phyloP scores from a whole-genome alignment of 2,329 filamentous ascomycete genomes.

The Colletotrichum sp. region DNA sequence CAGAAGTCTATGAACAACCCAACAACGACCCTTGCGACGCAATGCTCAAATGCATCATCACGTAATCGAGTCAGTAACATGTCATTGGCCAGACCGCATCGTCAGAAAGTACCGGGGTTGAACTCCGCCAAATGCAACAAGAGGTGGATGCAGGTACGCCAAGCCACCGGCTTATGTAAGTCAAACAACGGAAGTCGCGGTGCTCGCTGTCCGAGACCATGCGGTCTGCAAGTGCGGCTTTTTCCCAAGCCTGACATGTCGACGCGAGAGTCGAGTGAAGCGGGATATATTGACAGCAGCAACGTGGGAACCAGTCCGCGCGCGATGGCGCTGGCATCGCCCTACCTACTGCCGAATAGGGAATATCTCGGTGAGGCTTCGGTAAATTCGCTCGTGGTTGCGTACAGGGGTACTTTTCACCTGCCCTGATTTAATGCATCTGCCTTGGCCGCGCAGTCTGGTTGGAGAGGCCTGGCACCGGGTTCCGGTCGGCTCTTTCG shows the following conservation, averaged over 20 bases:
- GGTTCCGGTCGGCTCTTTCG: background rate
- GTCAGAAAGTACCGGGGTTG: background rate
- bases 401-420: background rate
- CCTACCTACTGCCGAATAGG: background rate
- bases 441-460: background rate
- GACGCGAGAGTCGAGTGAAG: background rate
- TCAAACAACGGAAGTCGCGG: conserved; percentile 7
- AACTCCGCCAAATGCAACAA: background rate
- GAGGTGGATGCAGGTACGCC: background rate
- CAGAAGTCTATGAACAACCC: background rate
- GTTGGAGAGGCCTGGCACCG: background rate
- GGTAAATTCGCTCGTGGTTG: background rate
- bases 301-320: background rate
- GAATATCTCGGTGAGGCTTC: background rate
- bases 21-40: background rate
- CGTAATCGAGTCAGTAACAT: conserved; percentile 9
- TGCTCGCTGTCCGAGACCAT: background rate
- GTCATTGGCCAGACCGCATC: conserved; percentile 4
- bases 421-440: background rate
- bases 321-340: background rate
- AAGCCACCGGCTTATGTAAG: conserved; percentile 3
- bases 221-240: background rate
- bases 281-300: background rate
- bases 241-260: background rate
- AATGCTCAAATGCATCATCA: background rate